Conservation (phyloP, 2,329 filamentous ascomycete genomes). For the Neopestalotiopsis rosae region DNA sequence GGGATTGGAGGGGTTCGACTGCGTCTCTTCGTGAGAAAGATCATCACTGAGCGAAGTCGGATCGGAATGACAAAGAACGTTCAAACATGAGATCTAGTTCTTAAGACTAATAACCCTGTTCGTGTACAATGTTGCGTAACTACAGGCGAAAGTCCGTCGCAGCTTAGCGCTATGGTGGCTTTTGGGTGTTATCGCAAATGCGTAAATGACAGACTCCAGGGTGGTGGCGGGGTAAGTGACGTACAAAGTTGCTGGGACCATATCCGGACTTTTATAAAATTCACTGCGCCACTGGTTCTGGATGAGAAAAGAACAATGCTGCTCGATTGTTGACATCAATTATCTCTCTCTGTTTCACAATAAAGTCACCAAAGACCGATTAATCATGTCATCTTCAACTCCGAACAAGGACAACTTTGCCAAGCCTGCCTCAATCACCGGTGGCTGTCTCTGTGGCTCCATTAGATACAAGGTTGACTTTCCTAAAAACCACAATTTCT, state of each 20-base stretch:
- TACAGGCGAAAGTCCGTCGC: no score
- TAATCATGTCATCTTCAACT: conserved; percentile 19
- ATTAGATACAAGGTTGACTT: conserved; percentile 56
- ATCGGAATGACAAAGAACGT: no score
- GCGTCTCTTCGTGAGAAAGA: conserved; percentile 11
- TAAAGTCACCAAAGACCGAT: not conserved
- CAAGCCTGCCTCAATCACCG: conserved; percentile 46
- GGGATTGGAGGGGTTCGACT: conserved; percentile 17
- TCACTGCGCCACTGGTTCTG: not conserved
- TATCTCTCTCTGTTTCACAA: not conserved
- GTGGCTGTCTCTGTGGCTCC: conserved; percentile 57
- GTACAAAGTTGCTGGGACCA: not conserved
- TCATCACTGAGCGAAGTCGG: not conserved
- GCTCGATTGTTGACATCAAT: not conserved
- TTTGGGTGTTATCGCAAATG: not conserved
- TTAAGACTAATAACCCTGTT: no score
- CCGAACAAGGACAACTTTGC: conserved; percentile 28
- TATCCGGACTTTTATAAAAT: not conserved
- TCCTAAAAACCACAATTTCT: conserved; percentile 50
- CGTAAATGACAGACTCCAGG: not conserved
- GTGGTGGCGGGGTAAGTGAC: conserved; percentile 1
- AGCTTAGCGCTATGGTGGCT: not conserved
- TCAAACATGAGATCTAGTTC: no score
- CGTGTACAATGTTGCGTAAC: no score
- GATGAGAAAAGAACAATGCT: not conserved